Conservation (phyloP, 2,329 filamentous ascomycete genomes). For the Phialophora chinensis region DNA sequence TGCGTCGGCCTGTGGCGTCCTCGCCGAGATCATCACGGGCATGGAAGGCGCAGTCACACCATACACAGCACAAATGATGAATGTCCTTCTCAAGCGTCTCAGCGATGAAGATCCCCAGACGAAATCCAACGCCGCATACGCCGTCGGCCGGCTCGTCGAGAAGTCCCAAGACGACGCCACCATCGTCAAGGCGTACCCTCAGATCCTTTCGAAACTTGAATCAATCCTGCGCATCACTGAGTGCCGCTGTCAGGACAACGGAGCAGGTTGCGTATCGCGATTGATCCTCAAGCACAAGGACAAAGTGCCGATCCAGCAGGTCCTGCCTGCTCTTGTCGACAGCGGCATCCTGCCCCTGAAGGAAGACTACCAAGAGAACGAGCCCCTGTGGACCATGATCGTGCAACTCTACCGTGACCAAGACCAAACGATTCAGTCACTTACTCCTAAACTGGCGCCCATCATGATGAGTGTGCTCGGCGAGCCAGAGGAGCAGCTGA, state of each 20-base stretch:
- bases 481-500: slow-evolving; percentile 54
- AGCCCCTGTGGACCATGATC: slow-evolving; percentile 89
- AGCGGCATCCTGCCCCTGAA: slow-evolving; percentile 74
- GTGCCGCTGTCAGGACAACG: slow-evolving; percentile 87
- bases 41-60: slow-evolving; percentile 82
- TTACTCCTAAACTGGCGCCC: slow-evolving; percentile 55
- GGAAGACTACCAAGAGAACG: slow-evolving; percentile 96
- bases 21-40: slow-evolving; percentile 86
- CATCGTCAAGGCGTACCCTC: slow-evolving; percentile 74
- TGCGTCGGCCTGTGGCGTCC: slow-evolving; percentile 85
- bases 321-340: slow-evolving; percentile 78
- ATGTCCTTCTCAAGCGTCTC: slow-evolving; percentile 82
- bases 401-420: slow-evolving; percentile 72
- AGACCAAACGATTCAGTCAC: slow-evolving; percentile 52
- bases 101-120: slow-evolving; percentile 88
- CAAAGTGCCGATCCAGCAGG: slow-evolving; percentile 77
- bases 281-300: slow-evolving; percentile 93
- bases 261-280: slow-evolving; percentile 85
- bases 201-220: slow-evolving; percentile 85
- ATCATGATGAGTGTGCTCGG: slow-evolving; percentile 56
- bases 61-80: slow-evolving; percentile 77
- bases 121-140: slow-evolving; percentile 94
- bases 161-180: slow-evolving; percentile 77
- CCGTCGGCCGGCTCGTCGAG: slow-evolving; percentile 81
- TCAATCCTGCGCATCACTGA: slow-evolving; percentile 77